Percentiles rank a stretch among this genome's conserved stretches.
phyloP scores from a whole-genome alignment of 1,284 basidiomycete species.

The Abortiporus biennis region DNA sequence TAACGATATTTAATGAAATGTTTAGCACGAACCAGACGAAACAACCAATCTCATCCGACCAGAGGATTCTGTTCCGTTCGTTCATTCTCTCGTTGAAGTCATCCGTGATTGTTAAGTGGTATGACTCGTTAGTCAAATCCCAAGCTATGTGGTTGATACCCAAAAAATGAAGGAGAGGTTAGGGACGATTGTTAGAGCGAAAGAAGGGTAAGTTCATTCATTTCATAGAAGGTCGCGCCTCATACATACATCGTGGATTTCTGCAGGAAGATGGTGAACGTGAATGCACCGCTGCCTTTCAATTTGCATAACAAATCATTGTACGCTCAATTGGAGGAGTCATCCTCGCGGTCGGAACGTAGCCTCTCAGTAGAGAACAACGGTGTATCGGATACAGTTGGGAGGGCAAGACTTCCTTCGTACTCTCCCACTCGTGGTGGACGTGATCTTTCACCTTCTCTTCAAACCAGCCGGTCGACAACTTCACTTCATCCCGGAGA shows the following conservation, averaged over 20 bases:
- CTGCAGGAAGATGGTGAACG: conserved; percentile 76
- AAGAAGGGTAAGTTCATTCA: conserved; percentile 46
- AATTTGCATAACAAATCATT: conserved; percentile 50
- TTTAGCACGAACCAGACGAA: conserved; percentile 11
- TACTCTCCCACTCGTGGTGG: not conserved
- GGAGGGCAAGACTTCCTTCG: no score
- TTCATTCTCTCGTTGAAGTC: no score
- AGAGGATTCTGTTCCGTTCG: conserved; percentile 8
- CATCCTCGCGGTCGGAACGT: conserved; percentile 21
- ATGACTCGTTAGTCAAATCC: no score
- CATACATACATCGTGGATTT: no score
- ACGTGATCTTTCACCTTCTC: conserved; percentile 20
- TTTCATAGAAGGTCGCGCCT: no score
- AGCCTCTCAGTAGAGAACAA: conserved; percentile 20
- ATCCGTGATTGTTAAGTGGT: no score
- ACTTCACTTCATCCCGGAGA: conserved; percentile 25
- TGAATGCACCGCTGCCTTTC: conserved; percentile 58
- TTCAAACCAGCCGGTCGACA: conserved; percentile 25
- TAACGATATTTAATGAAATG: not conserved
- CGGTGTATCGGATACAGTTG: not conserved
- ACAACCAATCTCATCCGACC: conserved; percentile 10
- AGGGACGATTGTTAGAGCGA: conserved; percentile 51
- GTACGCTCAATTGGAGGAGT: conserved; percentile 26
- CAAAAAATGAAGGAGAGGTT: conserved; percentile 49
- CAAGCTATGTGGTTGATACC: conserved; percentile 36